These are phyloP conservation scores for Malassezia slooffiae DNA, from an alignment of 1,284 basidiomycete genomes.

Conservation along the genomic window DNA sequence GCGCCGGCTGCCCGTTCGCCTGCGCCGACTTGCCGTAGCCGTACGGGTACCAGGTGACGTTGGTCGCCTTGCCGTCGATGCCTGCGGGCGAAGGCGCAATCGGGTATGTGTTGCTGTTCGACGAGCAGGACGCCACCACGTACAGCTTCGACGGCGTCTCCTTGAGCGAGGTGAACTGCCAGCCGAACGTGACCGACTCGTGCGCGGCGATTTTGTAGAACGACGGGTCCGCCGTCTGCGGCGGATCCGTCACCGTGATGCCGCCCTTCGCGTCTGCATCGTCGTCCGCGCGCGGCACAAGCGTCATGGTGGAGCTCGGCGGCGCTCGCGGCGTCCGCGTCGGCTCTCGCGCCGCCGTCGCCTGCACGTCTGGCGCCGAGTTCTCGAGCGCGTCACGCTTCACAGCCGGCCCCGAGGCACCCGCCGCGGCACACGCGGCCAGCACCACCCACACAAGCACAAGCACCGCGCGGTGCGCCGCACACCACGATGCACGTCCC, in stretches of 20 bases:
- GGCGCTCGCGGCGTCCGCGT: no score
- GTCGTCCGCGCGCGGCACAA: not conserved
- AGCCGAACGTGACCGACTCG: conserved; percentile 40
- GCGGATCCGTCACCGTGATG: conserved; percentile 38
- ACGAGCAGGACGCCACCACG: conserved; percentile 38
- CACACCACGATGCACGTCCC: no score
- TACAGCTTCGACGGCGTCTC: conserved; percentile 27
- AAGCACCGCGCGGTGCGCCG: not conserved
- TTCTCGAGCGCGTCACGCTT: no score
- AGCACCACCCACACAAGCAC: not conserved
- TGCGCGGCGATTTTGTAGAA: conserved; percentile 45
- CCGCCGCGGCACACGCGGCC: not conserved
- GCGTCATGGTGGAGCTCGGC: no score
- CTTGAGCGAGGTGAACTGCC: conserved; percentile 42
- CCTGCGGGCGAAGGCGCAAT: conserved; percentile 25
- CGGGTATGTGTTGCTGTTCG: conserved; percentile 37
- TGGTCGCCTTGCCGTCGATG: conserved; percentile 32
- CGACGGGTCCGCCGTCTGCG: conserved; percentile 35
- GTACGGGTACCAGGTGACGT: conserved; percentile 39
- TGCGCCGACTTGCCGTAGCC: conserved; percentile 30
- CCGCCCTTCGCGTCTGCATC: conserved; percentile 19
- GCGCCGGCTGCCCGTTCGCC: conserved; percentile 23
- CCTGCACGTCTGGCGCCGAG: not conserved
- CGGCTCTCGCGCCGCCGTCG: not conserved
- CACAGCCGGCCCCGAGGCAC: no score